Conservation (phyloP, 441 rosid genomes). For the Corymbia calophylla region DNA sequence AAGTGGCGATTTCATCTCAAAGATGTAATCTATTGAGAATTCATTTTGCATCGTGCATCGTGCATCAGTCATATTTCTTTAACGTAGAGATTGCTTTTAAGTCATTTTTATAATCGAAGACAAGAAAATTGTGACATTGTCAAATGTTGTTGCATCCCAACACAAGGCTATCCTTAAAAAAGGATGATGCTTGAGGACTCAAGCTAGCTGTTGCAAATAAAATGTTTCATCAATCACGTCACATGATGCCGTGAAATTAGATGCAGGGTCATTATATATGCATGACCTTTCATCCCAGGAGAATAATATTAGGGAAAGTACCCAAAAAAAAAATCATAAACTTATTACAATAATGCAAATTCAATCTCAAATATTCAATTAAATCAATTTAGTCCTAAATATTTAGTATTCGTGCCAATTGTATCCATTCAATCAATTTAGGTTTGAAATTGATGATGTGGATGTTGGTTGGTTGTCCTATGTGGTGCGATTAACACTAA, state of each 20-base stretch:
- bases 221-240: background rate
- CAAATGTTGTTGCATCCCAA: background rate
- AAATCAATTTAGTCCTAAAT: too few relatives aligned
- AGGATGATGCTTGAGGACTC: background rate
- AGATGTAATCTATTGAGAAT: background rate
- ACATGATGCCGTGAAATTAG: background rate
- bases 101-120: background rate
- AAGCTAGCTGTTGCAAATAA: background rate
- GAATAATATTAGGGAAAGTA: background rate
- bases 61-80: background rate
- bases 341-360: too few relatives aligned
- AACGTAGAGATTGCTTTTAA: background rate
- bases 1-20: background rate
- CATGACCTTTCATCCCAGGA: background rate
- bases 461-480: too few relatives aligned
- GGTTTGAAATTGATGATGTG: accelerated
- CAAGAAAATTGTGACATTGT: background rate
- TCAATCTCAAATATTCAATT: too few relatives aligned
- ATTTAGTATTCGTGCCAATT: too few relatives aligned
- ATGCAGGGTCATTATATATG: background rate
- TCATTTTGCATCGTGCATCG: background rate
- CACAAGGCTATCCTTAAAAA: background rate
- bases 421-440: too few relatives aligned
- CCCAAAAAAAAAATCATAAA: background rate
- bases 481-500: too few relatives aligned